Evolutionary conservation across 106 monocot genomes (phyloP), one percentile per base, ranked within the genome.

Genomic region (Apostasia shenzhenica): DNA sequence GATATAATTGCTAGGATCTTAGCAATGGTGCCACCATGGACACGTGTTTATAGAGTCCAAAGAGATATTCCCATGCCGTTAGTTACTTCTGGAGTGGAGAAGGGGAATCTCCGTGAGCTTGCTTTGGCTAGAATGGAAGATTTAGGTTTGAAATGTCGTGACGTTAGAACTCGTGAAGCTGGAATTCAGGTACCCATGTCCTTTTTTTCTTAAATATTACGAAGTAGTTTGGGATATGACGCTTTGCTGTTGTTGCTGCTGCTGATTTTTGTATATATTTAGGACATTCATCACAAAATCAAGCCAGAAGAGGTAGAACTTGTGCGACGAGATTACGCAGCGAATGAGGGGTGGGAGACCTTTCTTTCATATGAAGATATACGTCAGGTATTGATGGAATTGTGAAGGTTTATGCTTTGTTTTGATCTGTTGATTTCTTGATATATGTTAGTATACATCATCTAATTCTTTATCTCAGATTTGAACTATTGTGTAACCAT

Each of bases 31-130:
- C 99, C 99, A 39, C 99, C 99, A 50, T 99, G 99, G 99, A 99
- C 99, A 10, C 92, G 99, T 61, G 93, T 99, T 52, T 99, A 99
- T 70, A 76, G 99, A 81, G 99, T 99, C 48, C 99, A 99, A 77
- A 84, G 99, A 55, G 99, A 99, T 81, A 99, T 99, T 57, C 99
- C 99, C 44, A 99, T 99, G 99, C 99, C 99, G 2, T 79, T 99
- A n/a, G 99, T 99, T 67, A 87, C 93, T 26, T 92, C 99, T 63
- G 99, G 99, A 68, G 99, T 99, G 67, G 99, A 99, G 72, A 99
- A 99, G 69, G 99, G 99, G 8, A 99, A 99, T 73, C 92, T 99
- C 40, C 86, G 99, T 58, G 99, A 99, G 72, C 92, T 99, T 74
- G 99, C 93, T 75, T 80, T 99, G 75, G 99, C 99, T 54, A 82